Evolutionary conservation across 2,329 filamentous ascomycete species (phyloP), one percentile per base, ranked within the genome.

Genomic region (Apiospora saccharicola): DNA sequence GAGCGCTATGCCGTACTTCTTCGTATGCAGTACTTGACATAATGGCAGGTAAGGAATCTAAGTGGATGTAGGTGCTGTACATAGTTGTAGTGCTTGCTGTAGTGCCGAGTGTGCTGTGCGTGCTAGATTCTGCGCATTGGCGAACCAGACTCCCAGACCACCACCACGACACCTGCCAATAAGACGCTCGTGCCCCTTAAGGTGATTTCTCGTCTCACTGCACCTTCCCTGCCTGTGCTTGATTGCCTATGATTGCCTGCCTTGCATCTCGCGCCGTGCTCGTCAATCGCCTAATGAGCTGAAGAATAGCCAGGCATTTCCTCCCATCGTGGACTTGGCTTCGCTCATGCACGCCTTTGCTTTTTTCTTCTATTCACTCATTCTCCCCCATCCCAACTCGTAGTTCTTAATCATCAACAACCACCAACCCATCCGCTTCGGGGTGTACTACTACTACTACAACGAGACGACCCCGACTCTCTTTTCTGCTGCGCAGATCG

Each of bases 341-440:
- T 68, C 67, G 67, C 43, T 68, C 43, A 68, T 68, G 46, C 67
- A 68, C 46, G 41, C n/a, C 24, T 26, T 46, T 49, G 67, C 67
- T 68, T 68, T 47, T 22, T 47, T 10, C 46, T 46, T 68, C 67
- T 68, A 64, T 64, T n/a, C 57, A n/a, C 57, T 64, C 57, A 22
- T 64, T 64, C 34, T 37, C 19, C 57, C 41, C 53, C 30, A 19
- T 61, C 57, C 34, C 30, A 64, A n/a, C 34, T 2, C 57, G 24
- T 64, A 64, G 34, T 64, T 64, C 57, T 64, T 64, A 64, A 64
- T 64, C 57, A 64, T 64, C 30, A 37, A 37, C 37, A 41, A 22
- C 34, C 57, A 41, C 57, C 57, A 64, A 41, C 19, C 34, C 53
- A 30, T 61, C 57, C 57, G 34, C 49, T 51, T 24, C 49, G n/a